Evolutionary conservation across 106 monocot species (phyloP), one percentile per base, ranked within the genome.

Genomic region (Dioscorea alata): DNA sequence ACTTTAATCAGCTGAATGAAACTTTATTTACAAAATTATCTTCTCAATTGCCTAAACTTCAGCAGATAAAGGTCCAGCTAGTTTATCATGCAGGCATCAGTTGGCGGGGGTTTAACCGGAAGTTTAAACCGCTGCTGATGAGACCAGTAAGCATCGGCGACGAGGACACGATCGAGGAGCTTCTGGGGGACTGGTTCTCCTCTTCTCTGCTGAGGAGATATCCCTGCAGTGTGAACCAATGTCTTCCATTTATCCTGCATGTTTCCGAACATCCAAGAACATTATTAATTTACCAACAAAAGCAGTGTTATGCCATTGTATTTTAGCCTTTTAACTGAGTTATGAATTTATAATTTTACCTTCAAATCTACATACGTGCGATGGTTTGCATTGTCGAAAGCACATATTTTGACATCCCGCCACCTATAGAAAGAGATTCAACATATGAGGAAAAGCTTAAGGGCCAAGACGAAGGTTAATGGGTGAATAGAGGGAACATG

Each of bases 191-290:
- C 84, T 33, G 84, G 84, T 17, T 84, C 84, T 58, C 84, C 84
- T 64, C 84, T 73, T 57, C 84, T 63, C 70, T 80, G 80, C 69
- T 84, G 84, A 21, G 84, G 80, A 22, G 84, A 80, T 51, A 84
- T 84, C 57, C 69, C 73, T 16, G 84, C 84, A 8, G 79, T 84
- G 61, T 84, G 84, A 1, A 80, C 80, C 64, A 84, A 31, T 24
- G 84, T 84, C 73, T 84, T 84, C 84, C 84, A 76, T 61, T 84
- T 84, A 35, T 84, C 84, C 84, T 84, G 76, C 50, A 33, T 33
- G 14, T 18, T 22, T 6, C 6, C 6, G 42, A 42, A 42, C 42
- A 42, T 42, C 42, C 6, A 42, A 3, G 42, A 42, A 42, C 42
- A 42, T 42, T 42, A 42, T 42, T 42, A 42, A 42, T 42, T 6